Evolutionary conservation across 768 basidiomycete species (phyloP).

Genomic region (Lactifluus echinatus): DNA sequence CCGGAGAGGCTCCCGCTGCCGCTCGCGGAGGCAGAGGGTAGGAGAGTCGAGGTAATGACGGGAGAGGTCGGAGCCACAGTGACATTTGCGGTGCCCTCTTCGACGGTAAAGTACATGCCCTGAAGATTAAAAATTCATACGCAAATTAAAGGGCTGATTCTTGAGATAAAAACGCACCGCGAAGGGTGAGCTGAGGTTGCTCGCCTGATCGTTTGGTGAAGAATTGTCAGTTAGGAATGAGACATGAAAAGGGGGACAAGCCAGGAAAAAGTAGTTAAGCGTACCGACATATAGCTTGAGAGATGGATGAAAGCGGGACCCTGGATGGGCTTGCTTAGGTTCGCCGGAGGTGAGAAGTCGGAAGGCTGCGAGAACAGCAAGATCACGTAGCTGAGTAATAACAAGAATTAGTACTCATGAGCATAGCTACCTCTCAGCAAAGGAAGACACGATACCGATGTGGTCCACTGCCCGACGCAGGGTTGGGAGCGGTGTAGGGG

Average conservation of each 20-base stretch:
- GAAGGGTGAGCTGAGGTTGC: no score
- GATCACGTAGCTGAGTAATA: no score
- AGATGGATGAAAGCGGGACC: conserved; percentile 51
- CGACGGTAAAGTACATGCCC: conserved; percentile 67
- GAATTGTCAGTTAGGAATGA: no score
- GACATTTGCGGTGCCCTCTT: conserved; percentile 52
- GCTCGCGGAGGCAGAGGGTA: conserved; percentile 12
- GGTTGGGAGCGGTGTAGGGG: conserved; percentile 63
- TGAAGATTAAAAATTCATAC: conserved; percentile 22
- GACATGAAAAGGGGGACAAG: background rate
- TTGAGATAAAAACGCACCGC: no score
- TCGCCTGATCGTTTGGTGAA: no score
- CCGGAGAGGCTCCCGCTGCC: background rate
- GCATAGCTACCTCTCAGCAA: background rate
- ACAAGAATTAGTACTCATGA: background rate
- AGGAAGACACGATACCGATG: conserved; percentile 47
- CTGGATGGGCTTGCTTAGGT: conserved; percentile 40
- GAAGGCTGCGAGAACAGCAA: no score
- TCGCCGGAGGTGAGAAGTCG: conserved; percentile 49
- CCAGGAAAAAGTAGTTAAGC: no score
- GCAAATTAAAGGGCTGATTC: no score
- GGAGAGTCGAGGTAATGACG: conserved; percentile 55
- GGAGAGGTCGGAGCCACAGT: conserved; percentile 51
- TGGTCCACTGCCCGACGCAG: conserved; percentile 58
- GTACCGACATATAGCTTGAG: conserved; percentile 46